Base-by-base conservation (phyloP, 805 yeast species). In the Lipomyces spencermartinsiae region DNA sequence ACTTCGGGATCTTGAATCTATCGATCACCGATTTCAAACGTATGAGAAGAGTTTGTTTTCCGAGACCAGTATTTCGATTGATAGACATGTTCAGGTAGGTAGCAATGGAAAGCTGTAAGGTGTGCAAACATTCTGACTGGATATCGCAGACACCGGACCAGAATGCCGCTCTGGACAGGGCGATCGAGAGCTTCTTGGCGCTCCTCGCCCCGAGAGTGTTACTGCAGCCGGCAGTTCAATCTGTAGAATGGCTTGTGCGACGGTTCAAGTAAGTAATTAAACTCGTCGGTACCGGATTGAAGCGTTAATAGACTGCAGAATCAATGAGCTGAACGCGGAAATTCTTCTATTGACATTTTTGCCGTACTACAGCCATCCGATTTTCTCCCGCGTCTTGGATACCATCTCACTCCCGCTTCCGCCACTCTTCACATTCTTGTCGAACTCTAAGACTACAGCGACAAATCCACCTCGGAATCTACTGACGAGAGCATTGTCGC, bases 201-300 rank as follows among this genome's bases (percentile, higher is more conserved):
- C 82, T 94, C 72, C 82, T 88, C 9, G 88, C 96, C 2, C 92
- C 96, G 1, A 88, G 88, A 77, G 87, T 94, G 85, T 85, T 87
- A 71, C 80, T 93, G 63, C 84, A 87, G 29, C 91, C 96, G 31
- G 85, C 97, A 2, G 75, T 92, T 61, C 88, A 89, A 73, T 94
- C 97, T 4, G 83, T 92, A 12, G 99, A 95, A 81, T 95, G 99
- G 99, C 86, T 93, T 31, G 89, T 95, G 22, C 89, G 99, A 80
- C 85, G 98, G 74, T 82, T 95, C 88, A 81, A 67, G 71, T 68
- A 63, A 16, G 71, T 68, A 43, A 16, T 39, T 46, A 14, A 53
- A 12, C 55, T 53, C n/a, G 34, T 25, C 19, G 56, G 22, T 22
- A 53, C 34, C 1, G n/a, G 19, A 16, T 4, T 55, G 33, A 29